Base-by-base conservation (phyloP, 169 alveolate species). In the Plasmodium reichenowi region DNA sequence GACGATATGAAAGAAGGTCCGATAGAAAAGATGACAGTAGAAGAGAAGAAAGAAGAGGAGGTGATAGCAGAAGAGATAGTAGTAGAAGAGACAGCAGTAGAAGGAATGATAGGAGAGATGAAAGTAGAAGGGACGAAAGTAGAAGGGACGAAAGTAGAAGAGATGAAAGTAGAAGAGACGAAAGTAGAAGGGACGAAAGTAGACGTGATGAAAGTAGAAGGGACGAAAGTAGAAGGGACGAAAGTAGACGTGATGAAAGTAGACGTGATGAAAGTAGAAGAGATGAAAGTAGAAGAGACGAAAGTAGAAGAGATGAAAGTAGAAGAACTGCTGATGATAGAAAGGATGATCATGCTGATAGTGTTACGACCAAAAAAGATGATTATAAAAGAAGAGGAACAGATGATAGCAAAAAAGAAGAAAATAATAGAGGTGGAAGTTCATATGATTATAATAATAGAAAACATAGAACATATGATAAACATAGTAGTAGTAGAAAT, bases 11-110 rank as follows among this genome's bases (percentile, higher is more conserved):
- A 8, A 60, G 60, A 43, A 67, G 88, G 22, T 45, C 29, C 13
- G 90, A 62, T 7, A 45, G 80, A 26, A 63, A 63, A 22, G 62
- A 64, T 24, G 73, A 74, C 0, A 58, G 88, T 63, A 63, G 72
- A 17, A 43, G 88, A 20, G 72, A 74, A 0, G 88, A 74, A 4
- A 60, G 72, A 43, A 60, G 88, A 32, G 88, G 88, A 32, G 88
- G 45, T 8, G 22, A 12, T 2, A 63, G 73, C 3, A 32, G 73
- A 15, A 17, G 72, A 15, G 45, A 54, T 26, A 60, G 50, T 10
- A 2, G 58, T 13, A 26, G 86, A 24, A 68, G 58, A 13, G 70
- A 72, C 24, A 54, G 70, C 1, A 22, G 86, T 4, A 52, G 60
- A 52, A n/a, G 17, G 3, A n/a, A 52, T 13, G 70, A 29, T 7